Evolutionary conservation across 1,284 basidiomycete species (phyloP).

Genomic region (Pyrrhoderma noxium): DNA sequence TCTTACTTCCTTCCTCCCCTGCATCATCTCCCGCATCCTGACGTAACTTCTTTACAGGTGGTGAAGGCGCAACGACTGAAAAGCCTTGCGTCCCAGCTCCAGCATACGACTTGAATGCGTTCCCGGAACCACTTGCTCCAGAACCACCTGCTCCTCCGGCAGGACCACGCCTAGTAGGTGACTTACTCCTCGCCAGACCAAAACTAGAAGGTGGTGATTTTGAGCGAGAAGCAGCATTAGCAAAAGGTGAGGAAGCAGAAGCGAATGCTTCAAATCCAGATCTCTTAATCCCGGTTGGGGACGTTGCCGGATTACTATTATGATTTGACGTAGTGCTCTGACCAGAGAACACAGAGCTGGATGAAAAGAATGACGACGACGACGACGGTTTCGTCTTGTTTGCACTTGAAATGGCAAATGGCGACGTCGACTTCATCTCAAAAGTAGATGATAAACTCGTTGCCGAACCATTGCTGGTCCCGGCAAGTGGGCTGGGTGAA

Average conservation of each 20-base stretch:
- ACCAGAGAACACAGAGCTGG: constrained; percentile 16
- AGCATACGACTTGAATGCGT: constrained; percentile 57
- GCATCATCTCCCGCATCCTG: constrained; percentile 17
- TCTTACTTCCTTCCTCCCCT: constrained; percentile 5
- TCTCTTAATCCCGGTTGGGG: constrained; percentile 37
- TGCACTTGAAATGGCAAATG: constrained; percentile 13
- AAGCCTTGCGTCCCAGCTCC: constrained; percentile 43
- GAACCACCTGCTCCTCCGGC: too few species aligned
- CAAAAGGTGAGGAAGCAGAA: constrained; percentile 54
- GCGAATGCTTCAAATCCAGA: constrained; percentile 61
- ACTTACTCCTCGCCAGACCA: constrained; percentile 38
- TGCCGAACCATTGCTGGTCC: constrained; percentile 15
- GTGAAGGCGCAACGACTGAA: constrained; percentile 24
- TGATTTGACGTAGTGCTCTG: too few species aligned
- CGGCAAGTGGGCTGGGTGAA: constrained; percentile 16
- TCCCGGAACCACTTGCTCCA: constrained; percentile 29
- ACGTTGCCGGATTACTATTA: constrained; percentile 20
- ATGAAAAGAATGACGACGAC: constrained; percentile 13
- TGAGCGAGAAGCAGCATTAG: constrained; percentile 33
- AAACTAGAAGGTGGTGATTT: constrained; percentile 36
- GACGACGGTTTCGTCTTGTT: constrained; percentile 4
- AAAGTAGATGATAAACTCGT: constrained; percentile 12
- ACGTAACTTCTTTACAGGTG: constrained; percentile 19
- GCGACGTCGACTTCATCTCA: constrained; percentile 12
- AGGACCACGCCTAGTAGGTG: constrained; percentile 38